These are phyloP conservation scores for Trichophyton schoenleinii DNA, from an alignment of 2,329 filamentous ascomycete genomes.

Conservation along the genomic window DNA sequence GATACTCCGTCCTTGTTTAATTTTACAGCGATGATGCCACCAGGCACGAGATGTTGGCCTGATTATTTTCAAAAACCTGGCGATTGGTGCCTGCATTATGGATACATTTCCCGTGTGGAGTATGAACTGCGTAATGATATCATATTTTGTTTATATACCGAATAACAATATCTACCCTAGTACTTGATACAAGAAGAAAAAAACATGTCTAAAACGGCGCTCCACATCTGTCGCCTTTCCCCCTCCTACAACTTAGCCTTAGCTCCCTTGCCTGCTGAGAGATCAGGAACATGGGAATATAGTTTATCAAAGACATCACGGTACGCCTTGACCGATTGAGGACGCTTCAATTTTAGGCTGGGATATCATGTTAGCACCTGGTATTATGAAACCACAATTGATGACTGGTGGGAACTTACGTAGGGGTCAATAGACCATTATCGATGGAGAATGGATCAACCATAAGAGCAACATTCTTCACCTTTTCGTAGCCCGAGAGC, in stretches of 20 bases:
- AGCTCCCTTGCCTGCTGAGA: slow-evolving; percentile 17
- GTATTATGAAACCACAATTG: not conserved
- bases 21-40: no score
- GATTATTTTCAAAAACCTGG: no score
- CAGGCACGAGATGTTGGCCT: no score
- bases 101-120: no score
- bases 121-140: no score
- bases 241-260: slow-evolving; percentile 29
- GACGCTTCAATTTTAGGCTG: slow-evolving; percentile 60
- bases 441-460: slow-evolving; percentile 87
- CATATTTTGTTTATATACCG: no score
- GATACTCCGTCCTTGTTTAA: no score
- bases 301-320: slow-evolving; percentile 46
- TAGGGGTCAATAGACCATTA: slow-evolving; percentile 59
- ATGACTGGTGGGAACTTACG: slow-evolving; percentile 25
- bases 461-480: slow-evolving; percentile 60
- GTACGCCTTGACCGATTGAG: slow-evolving; percentile 52
- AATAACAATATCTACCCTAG: not conserved
- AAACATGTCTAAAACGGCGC: not conserved
- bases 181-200: not conserved
- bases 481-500: slow-evolving; percentile 82
- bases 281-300: slow-evolving; percentile 44
- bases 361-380: not conserved
- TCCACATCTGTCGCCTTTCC: not conserved
- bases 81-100: no score